phyloP scores from a whole-genome alignment of 1,284 basidiomycete genomes.

The Trichosporon sp. region DNA sequence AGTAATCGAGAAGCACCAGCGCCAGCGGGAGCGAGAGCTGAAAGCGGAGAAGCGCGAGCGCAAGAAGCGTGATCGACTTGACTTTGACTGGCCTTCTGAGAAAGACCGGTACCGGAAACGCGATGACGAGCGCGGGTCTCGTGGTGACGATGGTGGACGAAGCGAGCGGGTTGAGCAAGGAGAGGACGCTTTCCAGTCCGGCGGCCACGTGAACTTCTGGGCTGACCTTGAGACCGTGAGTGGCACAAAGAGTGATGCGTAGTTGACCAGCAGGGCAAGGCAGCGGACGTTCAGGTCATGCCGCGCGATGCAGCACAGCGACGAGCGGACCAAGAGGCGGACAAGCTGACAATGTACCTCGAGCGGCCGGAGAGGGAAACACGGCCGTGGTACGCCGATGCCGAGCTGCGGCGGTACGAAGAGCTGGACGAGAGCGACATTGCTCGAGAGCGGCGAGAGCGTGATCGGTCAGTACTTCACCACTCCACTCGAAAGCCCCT shows the following conservation, averaged over 20 bases:
- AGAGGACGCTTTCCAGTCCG: slow-evolving; percentile 18
- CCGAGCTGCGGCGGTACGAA: slow-evolving; percentile 39
- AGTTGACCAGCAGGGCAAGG: slow-evolving; percentile 7
- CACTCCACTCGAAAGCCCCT: too few relatives aligned
- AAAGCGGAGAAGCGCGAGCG: slow-evolving; percentile 22
- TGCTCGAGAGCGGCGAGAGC: slow-evolving; percentile 36
- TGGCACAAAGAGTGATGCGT: neutral
- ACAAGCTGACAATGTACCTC: slow-evolving; percentile 48
- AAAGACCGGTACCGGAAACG: slow-evolving; percentile 23
- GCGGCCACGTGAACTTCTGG: slow-evolving; percentile 48
- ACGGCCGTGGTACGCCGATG: slow-evolving; percentile 48
- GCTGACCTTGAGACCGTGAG: slow-evolving; percentile 40
- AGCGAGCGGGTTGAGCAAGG: slow-evolving; percentile 13
- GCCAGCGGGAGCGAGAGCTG: slow-evolving; percentile 28
- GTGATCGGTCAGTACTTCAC: slow-evolving; percentile 30
- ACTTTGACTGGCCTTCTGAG: slow-evolving; percentile 45
- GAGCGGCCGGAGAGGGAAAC: slow-evolving; percentile 46
- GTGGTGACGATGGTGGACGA: slow-evolving; percentile 7
- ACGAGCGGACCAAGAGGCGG: slow-evolving; percentile 39
- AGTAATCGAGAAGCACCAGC: slow-evolving; percentile 16
- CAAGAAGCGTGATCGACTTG: slow-evolving; percentile 21
- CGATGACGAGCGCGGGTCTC: slow-evolving; percentile 9
- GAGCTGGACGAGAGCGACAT: slow-evolving; percentile 43
- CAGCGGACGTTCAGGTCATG: neutral
- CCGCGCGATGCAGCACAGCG: slow-evolving; percentile 30